phyloP scores from a whole-genome alignment of 2,329 filamentous ascomycete species.

The Botrytis fragariae region DNA sequence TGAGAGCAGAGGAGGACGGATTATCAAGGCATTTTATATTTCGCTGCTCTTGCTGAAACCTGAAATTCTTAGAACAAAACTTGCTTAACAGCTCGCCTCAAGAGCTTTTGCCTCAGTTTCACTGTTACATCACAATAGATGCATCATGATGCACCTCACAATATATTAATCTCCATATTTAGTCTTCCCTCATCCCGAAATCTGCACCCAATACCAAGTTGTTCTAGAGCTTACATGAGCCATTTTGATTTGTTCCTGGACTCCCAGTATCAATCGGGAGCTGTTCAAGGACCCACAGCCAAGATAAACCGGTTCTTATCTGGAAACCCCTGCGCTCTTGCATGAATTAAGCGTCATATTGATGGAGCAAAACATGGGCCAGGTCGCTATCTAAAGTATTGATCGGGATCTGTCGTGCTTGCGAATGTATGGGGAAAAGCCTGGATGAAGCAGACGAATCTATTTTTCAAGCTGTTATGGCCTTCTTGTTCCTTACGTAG shows the following conservation, averaged over 20 bases:
- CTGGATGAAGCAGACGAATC: not conserved
- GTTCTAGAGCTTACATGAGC: not conserved
- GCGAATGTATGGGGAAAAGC: not conserved
- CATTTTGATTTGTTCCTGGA: not conserved
- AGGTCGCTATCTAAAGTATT: not conserved
- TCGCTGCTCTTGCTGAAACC: not conserved
- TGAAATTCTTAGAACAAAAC: not conserved
- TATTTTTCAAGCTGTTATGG: not conserved
- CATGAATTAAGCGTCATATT: slow-evolving; percentile 5
- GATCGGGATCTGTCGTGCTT: not conserved
- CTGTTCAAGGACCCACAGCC: not conserved
- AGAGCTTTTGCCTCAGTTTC: not conserved
- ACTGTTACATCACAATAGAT: not conserved
- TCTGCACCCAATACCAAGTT: not conserved
- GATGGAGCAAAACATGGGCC: not conserved
- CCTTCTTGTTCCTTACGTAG: not conserved
- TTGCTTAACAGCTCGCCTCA: not conserved
- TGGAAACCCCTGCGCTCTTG: not conserved
- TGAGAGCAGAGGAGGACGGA: too few relatives aligned
- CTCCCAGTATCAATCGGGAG: too few relatives aligned
- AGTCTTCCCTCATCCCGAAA: not conserved
- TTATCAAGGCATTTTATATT: not conserved
- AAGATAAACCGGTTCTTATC: slow-evolving; percentile 10
- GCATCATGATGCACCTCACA: not conserved
- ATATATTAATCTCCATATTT: not conserved